A percentile compares a stretch with the other conserved stretches of the same genome.
Evolutionary conservation across 2,329 filamentous ascomycete species (phyloP).

Genomic region (Ploettnerulaceae sp.): DNA sequence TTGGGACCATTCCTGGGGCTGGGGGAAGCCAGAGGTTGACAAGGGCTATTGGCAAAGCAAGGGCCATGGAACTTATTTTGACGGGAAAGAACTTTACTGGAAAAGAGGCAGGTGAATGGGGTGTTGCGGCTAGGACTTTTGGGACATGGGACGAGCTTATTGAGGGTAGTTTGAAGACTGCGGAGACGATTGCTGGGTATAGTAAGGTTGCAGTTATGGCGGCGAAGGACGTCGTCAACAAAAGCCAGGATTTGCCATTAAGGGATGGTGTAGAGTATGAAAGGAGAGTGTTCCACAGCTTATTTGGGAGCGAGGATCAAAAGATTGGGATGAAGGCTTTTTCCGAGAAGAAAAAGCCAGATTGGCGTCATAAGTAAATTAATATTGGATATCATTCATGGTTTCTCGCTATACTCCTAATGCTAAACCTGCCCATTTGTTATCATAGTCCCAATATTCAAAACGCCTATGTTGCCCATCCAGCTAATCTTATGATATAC

Average conservation of each 20-base stretch:
- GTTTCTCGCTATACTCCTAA: constrained; percentile 13
- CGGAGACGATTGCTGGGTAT: constrained; percentile 83
- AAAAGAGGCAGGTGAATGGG: constrained; percentile 82
- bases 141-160: constrained; percentile 76
- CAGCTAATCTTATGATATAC: not conserved
- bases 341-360: constrained; percentile 86
- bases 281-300: constrained; percentile 81
- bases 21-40: constrained; percentile 89
- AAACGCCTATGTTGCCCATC: constrained; percentile 12
- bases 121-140: constrained; percentile 79
- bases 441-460: constrained; percentile 5
- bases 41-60: constrained; percentile 73
- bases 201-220: constrained; percentile 83
- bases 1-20: constrained; percentile 87
- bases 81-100: constrained; percentile 83
- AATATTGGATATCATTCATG: constrained; percentile 5
- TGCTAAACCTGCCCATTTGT: constrained; percentile 9
- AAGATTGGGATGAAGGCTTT: constrained; percentile 97
- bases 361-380: constrained; percentile 73
- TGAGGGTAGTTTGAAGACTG: constrained; percentile 73
- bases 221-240: constrained; percentile 97
- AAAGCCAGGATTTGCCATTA: constrained; percentile 87
- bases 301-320: constrained; percentile 94
- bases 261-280: constrained; percentile 93
- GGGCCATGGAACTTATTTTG: constrained; percentile 86